Conservation (phyloP, 805 yeast genomes). For the Maudiozyma serrabonitensis region DNA sequence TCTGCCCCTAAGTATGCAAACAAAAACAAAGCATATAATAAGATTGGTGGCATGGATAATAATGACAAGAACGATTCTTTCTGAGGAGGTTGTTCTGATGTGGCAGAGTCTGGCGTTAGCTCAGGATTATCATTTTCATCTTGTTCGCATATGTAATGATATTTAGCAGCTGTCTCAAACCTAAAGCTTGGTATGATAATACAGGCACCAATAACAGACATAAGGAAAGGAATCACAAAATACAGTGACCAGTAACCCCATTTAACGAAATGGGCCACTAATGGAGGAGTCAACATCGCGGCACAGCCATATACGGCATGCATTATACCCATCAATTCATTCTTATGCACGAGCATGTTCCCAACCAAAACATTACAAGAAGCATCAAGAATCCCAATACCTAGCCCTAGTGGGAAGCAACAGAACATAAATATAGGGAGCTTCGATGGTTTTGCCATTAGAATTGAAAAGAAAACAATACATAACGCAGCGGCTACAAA, state of each 20-base stretch:
- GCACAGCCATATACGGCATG: conserved; percentile 71
- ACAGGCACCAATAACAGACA: conserved; percentile 28
- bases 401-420: conserved; percentile 27
- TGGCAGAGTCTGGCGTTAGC: conserved; percentile 5
- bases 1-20: conserved; percentile 63
- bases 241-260: conserved; percentile 24
- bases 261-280: conserved; percentile 38
- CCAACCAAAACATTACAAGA: conserved; percentile 28
- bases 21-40: conserved; percentile 45
- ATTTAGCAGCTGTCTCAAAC: conserved; percentile 33
- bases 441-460: conserved; percentile 18
- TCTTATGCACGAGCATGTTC: conserved; percentile 35
- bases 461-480: conserved; percentile 12
- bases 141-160: conserved; percentile 19
- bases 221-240: conserved; percentile 28
- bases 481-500: conserved; percentile 12
- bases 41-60: conserved; percentile 26
- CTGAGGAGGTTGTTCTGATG: not conserved
- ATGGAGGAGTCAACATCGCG: conserved; percentile 58
- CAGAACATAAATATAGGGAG: conserved; percentile 18
- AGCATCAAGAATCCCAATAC: conserved; percentile 29
- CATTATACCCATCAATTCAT: conserved; percentile 47
- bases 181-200: conserved; percentile 36
- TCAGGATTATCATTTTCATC: conserved; percentile 5
- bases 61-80: conserved; percentile 7